Base-by-base conservation (phyloP, 2,329 filamentous ascomycete species). In the Huntiella bhutanensis region DNA sequence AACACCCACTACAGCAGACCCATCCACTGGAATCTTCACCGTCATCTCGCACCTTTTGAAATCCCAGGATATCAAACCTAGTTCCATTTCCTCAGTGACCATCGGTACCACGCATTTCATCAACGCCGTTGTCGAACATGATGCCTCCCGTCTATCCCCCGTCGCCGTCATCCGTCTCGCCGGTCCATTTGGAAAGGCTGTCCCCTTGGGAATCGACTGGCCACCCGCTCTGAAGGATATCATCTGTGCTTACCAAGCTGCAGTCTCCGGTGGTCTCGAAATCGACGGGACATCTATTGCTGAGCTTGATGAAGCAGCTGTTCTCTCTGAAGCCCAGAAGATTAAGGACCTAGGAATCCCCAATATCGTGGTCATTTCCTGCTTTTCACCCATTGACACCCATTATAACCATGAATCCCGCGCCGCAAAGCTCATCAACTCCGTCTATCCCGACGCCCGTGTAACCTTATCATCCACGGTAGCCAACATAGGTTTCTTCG, bases 61-160 rank as follows among this genome's bases (percentile, higher is more conserved):
- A 11, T 53, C 57, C 1, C 55, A 59, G 11, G 45, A 50, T 4
- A 55, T 64, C 33, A 50, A 54, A 33, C 59, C 64, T 0, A 53
- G 56, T 0, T 55, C 62, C 5, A 59, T 73, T 12, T 63, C 65
- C 15, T 66, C 64, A 50, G 64, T 72, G 13, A 69, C 67, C 1
- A 70, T 73, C 50, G 69, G 69, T 46, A 71, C 67, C 1, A 74
- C 71, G 0, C 70, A 75, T 49, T 75, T 75, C 52, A 64, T 75
- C 53, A 76, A 75, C 50, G 71, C 71, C 11, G 68, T 75, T 2
- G 60, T 75, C 1, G 69, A 75, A 55, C 60, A 65, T 37, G 70
- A 75, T 48, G 60, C 60, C 6, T 55, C 62, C 1, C 63, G 67
- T 2, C 56, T 75, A 2, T 62, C 64, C 12, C 60, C 56, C 5